phyloP scores from a whole-genome alignment of 163 green algal species.

The Chlamydomonas reinhardtii region DNA sequence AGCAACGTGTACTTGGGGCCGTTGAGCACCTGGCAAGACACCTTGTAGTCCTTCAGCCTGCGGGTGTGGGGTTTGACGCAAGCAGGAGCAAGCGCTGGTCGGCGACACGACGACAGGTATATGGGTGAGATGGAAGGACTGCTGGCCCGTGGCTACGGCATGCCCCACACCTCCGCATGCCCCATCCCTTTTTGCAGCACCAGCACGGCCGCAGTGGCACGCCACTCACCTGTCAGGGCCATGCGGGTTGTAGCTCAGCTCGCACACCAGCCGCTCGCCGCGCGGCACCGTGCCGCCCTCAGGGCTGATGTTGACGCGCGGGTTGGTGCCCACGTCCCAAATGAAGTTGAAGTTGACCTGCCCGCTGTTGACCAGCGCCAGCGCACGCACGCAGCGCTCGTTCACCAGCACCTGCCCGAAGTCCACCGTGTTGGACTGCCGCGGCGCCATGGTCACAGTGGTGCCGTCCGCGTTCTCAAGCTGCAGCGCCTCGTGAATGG shows the following conservation, averaged over 20 bases:
- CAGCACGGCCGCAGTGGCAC: too few relatives aligned
- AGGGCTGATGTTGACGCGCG: conserved; percentile 69
- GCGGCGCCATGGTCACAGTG: conserved; percentile 62
- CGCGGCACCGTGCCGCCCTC: conserved; percentile 70
- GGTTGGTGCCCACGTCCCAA: conserved; percentile 72
- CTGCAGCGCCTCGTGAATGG: conserved; percentile 75
- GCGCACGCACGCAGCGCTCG: conserved; percentile 69
- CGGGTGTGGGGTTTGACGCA: background rate
- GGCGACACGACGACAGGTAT: too few relatives aligned
- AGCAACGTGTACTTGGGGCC: conserved; percentile 72
- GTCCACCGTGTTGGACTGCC: conserved; percentile 76
- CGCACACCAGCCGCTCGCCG: conserved; percentile 70
- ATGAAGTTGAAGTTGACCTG: conserved; percentile 78
- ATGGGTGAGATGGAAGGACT: too few relatives aligned
- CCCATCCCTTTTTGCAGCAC: too few relatives aligned
- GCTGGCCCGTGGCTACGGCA: too few relatives aligned
- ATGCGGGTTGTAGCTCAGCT: conserved; percentile 80
- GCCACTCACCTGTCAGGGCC: conserved; percentile 52
- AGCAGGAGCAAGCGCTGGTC: too few relatives aligned
- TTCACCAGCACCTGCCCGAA: conserved; percentile 88
- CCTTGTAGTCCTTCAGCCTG: conserved; percentile 65
- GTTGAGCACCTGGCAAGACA: conserved; percentile 72
- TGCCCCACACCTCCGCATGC: too few relatives aligned
- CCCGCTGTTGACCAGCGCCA: conserved; percentile 81
- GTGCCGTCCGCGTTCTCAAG: conserved; percentile 75